phyloP scores from a whole-genome alignment of 139 green algal genomes.

The Chlamydomonas incerta region DNA sequence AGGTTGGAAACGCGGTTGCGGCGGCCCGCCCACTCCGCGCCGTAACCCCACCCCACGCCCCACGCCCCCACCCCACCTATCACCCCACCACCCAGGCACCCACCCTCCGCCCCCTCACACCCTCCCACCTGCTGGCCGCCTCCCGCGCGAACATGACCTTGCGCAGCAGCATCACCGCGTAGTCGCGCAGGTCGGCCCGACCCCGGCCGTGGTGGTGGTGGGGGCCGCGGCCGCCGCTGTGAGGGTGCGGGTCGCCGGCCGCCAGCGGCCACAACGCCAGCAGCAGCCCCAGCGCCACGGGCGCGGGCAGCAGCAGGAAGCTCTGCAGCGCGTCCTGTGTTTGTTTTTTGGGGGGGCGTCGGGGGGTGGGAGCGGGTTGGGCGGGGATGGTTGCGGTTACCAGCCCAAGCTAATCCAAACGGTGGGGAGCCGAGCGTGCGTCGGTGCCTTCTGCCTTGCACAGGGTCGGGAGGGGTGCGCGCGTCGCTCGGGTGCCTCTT shows the following conservation, averaged over 20 bases:
- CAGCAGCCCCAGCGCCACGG: constrained; percentile 48
- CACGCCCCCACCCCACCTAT: not conserved
- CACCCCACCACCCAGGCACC: not conserved
- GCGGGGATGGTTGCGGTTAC: too few relatives aligned
- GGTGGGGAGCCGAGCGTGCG: too few relatives aligned
- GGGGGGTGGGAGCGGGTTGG: not conserved
- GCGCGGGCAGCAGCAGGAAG: constrained; percentile 55
- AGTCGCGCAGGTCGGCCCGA: constrained; percentile 47
- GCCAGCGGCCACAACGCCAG: constrained; percentile 57
- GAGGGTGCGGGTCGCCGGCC: too few relatives aligned
- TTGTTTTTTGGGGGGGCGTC: not conserved
- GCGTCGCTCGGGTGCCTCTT: too few relatives aligned
- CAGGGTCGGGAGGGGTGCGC: not conserved
- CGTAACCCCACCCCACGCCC: too few relatives aligned
- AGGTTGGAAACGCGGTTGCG: too few relatives aligned
- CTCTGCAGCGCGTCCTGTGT: constrained; percentile 37
- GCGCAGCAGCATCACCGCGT: constrained; percentile 52
- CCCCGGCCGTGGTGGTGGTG: not conserved
- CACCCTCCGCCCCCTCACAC: not conserved
- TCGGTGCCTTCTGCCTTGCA: too few relatives aligned
- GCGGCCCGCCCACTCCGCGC: too few relatives aligned
- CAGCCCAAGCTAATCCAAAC: too few relatives aligned
- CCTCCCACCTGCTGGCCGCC: constrained; percentile 42
- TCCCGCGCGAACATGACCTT: constrained; percentile 61
- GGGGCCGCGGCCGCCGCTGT: too few relatives aligned